Evolutionary conservation across 2,329 filamentous ascomycete genomes (phyloP).

Genomic region (Ambrosiella xylebori): DNA sequence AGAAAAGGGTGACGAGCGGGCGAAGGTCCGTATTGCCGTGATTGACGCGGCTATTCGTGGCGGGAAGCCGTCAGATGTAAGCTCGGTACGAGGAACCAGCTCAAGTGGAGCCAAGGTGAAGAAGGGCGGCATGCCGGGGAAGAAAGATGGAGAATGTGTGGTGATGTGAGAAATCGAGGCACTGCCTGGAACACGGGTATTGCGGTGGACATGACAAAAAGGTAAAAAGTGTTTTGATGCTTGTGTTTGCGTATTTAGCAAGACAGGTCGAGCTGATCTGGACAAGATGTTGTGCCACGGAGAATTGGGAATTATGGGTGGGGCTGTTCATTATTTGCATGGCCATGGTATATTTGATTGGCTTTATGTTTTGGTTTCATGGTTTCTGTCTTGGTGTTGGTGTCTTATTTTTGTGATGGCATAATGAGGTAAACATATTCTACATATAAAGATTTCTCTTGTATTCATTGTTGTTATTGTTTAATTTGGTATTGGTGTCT

Average conservation of each 20-base stretch:
- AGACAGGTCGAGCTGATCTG: too few species aligned
- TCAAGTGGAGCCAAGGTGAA: constrained; percentile 30
- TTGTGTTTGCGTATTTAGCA: too few species aligned
- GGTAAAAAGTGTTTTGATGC: too few species aligned
- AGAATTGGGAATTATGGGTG: neutral
- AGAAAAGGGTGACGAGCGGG: constrained; percentile 77
- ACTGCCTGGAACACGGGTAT: neutral
- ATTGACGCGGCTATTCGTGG: constrained; percentile 67
- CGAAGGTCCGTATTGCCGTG: constrained; percentile 68
- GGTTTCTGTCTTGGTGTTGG: neutral
- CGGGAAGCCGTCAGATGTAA: constrained; percentile 38
- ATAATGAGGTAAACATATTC: neutral
- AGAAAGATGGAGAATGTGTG: constrained; percentile 27
- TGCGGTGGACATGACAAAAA: too few species aligned
- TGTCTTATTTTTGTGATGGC: neutral
- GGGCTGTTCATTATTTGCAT: neutral
- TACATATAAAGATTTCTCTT: too few species aligned
- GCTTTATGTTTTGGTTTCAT: neutral
- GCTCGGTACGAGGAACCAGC: constrained; percentile 21
- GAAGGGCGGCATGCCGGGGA: constrained; percentile 25
- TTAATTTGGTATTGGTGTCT: too few species aligned
- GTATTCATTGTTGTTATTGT: too few species aligned
- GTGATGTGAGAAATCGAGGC: constrained; percentile 34
- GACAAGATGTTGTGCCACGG: too few species aligned
- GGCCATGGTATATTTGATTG: neutral